Evolutionary conservation across 2,329 filamentous ascomycete genomes (phyloP).

Genomic region (Dactylonectria estremocensis): DNA sequence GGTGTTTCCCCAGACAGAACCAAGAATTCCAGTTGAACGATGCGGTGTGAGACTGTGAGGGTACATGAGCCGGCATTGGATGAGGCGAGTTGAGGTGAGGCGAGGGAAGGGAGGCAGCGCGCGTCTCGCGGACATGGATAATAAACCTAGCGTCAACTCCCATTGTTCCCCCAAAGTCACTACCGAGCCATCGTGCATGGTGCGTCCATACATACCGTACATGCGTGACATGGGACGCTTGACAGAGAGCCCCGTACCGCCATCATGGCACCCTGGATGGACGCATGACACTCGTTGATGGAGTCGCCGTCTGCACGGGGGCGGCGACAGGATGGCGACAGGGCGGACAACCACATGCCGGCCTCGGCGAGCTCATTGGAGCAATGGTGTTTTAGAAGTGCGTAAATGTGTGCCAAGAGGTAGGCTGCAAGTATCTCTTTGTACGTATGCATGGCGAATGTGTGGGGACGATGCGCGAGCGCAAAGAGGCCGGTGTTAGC

Average conservation of each 20-base stretch:
- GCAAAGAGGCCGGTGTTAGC: conserved; percentile 8
- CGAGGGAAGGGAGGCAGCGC: conserved; percentile 12
- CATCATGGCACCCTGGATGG: conserved; percentile 30
- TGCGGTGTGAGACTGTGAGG: conserved; percentile 24
- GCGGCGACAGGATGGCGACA: conserved; percentile 24
- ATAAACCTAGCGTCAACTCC: conserved; percentile 2
- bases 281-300: conserved; percentile 41
- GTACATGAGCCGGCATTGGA: not conserved
- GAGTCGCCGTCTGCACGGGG: conserved; percentile 38
- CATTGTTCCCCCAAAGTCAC: conserved; percentile 1
- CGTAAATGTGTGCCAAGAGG: not conserved
- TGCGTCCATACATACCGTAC: conserved; percentile 16
- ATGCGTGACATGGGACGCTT: conserved; percentile 6
- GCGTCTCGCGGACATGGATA: conserved; percentile 20
- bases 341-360: conserved; percentile 37
- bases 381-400: conserved; percentile 10
- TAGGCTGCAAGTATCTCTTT: too few species aligned
- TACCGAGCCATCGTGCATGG: conserved; percentile 19
- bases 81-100: conserved; percentile 16
- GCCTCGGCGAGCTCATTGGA: conserved; percentile 33
- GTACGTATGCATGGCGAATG: conserved; percentile 5
- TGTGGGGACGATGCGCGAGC: conserved; percentile 12
- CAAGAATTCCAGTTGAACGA: conserved; percentile 25
- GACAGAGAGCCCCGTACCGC: conserved; percentile 4
- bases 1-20: not conserved